These are phyloP conservation scores for Phytophthora sojae DNA, from an alignment of 352 stramenopile genomes.

Conservation along the genomic window DNA sequence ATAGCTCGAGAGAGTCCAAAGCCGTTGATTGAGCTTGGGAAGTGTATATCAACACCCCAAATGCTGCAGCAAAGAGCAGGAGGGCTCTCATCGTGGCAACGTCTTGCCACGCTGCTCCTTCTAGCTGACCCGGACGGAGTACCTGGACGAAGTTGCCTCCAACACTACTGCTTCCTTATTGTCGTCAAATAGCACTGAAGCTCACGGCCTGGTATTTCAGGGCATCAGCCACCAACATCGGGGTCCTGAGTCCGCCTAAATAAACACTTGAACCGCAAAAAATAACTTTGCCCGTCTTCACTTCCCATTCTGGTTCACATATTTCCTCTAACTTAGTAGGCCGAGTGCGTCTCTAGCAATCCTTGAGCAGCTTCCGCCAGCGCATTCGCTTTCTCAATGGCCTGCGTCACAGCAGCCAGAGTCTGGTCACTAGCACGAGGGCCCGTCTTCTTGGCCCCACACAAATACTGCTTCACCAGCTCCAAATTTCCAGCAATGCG, in stretches of 20 bases:
- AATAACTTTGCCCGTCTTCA: constrained; percentile 12
- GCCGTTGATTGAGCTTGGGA: background rate
- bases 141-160: background rate
- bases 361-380: constrained; percentile 33
- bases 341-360: constrained; percentile 44
- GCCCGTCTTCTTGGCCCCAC: constrained; percentile 14
- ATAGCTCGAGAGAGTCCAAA: constrained; percentile 35
- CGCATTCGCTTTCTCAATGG: constrained; percentile 35
- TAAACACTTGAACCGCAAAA: constrained; percentile 10
- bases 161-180: background rate
- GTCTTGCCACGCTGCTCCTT: background rate
- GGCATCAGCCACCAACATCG: constrained; percentile 1
- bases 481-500: constrained; percentile 53
- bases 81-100: constrained; percentile 7
- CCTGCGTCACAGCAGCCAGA: constrained; percentile 29
- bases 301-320: background rate
- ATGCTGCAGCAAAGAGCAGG: background rate
- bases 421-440: constrained; percentile 33
- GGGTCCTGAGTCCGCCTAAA: constrained; percentile 14
- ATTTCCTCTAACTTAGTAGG: constrained; percentile 6
- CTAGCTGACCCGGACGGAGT: background rate
- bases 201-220: constrained; percentile 13
- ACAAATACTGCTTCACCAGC: constrained; percentile 60
- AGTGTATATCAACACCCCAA: background rate
- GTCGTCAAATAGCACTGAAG: constrained; percentile 1